Conservation (phyloP, 176 grass and related monocot species). For the Bolboschoenus planiculmis region DNA sequence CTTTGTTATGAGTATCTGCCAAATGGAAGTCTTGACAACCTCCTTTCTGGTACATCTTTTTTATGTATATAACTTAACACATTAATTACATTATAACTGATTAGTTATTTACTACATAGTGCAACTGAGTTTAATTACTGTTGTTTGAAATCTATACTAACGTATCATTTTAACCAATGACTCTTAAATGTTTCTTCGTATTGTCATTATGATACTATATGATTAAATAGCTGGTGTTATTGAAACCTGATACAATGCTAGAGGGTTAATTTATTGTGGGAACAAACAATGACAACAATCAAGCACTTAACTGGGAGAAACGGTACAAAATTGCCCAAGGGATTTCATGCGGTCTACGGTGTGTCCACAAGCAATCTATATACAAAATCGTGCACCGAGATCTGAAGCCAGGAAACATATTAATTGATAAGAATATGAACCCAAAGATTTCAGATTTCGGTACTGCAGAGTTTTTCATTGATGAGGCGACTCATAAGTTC, state of each 20-base stretch:
- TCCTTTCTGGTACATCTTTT: not conserved
- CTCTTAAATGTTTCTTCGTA: too few relatives aligned
- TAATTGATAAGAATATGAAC: not conserved
- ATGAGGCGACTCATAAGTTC: not conserved
- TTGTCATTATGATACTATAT: too few relatives aligned
- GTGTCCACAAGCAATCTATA: not conserved
- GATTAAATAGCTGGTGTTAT: not conserved
- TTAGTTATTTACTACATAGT: too few relatives aligned
- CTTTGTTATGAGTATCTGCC: constrained; percentile 3
- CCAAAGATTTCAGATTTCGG: constrained; percentile 2
- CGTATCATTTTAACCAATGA: too few relatives aligned
- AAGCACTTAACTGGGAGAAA: not conserved
- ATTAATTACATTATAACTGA: too few relatives aligned
- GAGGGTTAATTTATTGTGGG: not conserved
- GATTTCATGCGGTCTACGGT: not conserved
- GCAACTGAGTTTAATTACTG: not conserved
- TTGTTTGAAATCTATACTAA: too few relatives aligned
- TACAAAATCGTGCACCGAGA: constrained; percentile 7
- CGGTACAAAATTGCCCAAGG: not conserved
- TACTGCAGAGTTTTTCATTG: not conserved
- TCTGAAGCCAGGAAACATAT: not conserved
- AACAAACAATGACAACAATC: not conserved
- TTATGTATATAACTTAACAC: not conserved
- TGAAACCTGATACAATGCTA: not conserved
- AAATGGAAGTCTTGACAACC: not conserved